Evolutionary conservation across 129 eudicot species (phyloP), one percentile per base, ranked within the genome.

Genomic region (Deinandra increscens): DNA sequence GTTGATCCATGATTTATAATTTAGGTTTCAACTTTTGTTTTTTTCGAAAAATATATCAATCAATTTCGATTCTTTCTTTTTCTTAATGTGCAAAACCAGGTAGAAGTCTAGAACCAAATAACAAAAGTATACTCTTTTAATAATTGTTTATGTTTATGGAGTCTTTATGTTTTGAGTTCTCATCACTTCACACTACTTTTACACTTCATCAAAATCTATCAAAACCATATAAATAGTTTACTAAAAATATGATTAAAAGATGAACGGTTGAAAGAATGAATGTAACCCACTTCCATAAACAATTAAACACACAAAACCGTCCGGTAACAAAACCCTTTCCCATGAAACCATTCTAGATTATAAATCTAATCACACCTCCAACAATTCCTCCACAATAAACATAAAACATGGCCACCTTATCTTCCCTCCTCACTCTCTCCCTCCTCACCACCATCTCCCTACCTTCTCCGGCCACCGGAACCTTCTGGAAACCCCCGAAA

Each of bases 251-350:
- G 12, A 59, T 14, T 0, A 59, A 31, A 59, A 11, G 7, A 50
- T 34, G 36, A 54, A 15, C 72, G 64, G 13, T 39, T 38, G 0
- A 74, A 39, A 64, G 45, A 41, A 73, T 48, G 63, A 22, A 36
- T 64, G 64, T 39, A 36, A 62, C 50, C 18, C 41, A 50, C 6
- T 63, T 11, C 23, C 43, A 51, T 42, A 22, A 51, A 34, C 48
- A 55, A 5, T n/a, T n/a, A n/a, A n/a, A 37, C 45, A 46, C 14
- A 73, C 8, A 65, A 51, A 64, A 74, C 29, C 53, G 34, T 51
- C 62, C 36, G 78, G 78, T 73, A 51, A 26, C 50, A 38, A 62
- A 73, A 73, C 18, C 70, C n/a, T 49, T 61, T 63, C 62, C 63
- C 64, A 73, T 72, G 76, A 74, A 74, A 41, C 33, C 72, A 29